These are phyloP conservation scores for Xylariales sp. DNA, from an alignment of 2,329 filamentous ascomycete genomes.

Conservation along the genomic window DNA sequence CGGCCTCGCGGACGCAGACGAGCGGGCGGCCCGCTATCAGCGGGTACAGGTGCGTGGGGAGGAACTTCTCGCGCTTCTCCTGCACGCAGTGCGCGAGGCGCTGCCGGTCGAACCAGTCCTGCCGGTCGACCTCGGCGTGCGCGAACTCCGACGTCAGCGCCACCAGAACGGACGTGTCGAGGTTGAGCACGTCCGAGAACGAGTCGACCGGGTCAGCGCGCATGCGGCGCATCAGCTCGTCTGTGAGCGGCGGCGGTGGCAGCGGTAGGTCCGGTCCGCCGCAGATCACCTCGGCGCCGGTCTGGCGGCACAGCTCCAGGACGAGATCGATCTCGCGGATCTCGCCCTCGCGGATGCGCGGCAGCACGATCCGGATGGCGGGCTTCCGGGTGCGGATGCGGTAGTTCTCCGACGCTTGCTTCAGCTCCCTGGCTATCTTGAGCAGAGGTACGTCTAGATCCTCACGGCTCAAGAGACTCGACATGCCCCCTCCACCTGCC, in stretches of 20 bases:
- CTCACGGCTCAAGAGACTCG: too few species aligned
- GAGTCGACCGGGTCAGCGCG: conserved; percentile 19
- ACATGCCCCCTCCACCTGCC: too few species aligned
- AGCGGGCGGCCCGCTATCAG: conserved; percentile 52
- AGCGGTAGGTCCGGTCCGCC: conserved; percentile 13
- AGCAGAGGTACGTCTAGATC: conserved; percentile 22
- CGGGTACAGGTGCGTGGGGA: conserved; percentile 57
- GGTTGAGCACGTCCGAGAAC: conserved; percentile 38
- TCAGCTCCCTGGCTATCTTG: conserved; percentile 22
- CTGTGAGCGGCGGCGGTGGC: conserved; percentile 14
- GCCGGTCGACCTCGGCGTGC: conserved; percentile 37
- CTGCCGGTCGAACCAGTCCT: conserved; percentile 46
- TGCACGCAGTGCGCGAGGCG: conserved; percentile 62
- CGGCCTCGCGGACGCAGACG: conserved; percentile 63
- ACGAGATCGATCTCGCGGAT: conserved; percentile 19
- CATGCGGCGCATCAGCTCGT: conserved; percentile 19
- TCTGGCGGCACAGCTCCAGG: conserved; percentile 17
- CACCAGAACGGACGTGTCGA: conserved; percentile 67
- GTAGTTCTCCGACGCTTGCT: conserved; percentile 18
- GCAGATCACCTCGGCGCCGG: conserved; percentile 20
- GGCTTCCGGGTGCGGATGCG: conserved; percentile 21
- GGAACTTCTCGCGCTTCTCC: conserved; percentile 56
- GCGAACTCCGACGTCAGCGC: conserved; percentile 72
- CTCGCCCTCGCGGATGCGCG: conserved; percentile 20
- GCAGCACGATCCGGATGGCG: conserved; percentile 18